Percentiles rank a stretch among this genome's conserved stretches.
phyloP scores from a whole-genome alignment of 371 early-diverging fungal genomes.

The Mortierella sp. region DNA sequence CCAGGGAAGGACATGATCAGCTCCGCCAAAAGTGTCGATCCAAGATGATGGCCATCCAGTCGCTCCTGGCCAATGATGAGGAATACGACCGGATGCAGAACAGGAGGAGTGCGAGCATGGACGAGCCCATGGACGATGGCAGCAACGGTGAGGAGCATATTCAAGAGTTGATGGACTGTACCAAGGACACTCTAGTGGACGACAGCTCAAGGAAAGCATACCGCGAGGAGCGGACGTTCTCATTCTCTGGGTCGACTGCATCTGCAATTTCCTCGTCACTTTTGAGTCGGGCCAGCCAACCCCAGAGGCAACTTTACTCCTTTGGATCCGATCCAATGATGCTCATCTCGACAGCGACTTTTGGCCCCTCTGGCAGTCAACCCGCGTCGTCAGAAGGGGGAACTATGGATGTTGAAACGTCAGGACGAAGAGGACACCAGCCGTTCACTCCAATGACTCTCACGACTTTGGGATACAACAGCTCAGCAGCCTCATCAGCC shows the following conservation, averaged over 20 bases:
- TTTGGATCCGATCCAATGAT: constrained; percentile 25
- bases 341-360: constrained; percentile 17
- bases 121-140: background rate
- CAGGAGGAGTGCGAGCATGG: constrained; percentile 1
- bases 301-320: background rate
- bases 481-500: background rate
- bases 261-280: background rate
- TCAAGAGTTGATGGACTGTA: background rate
- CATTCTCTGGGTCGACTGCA: background rate
- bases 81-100: constrained; percentile 36
- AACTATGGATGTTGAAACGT: background rate
- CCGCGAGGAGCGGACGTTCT: background rate
- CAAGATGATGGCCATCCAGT: constrained; percentile 56
- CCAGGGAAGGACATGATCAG: constrained; percentile 39
- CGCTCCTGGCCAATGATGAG: constrained; percentile 48
- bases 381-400: background rate
- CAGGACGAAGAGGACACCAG: background rate
- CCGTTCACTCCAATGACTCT: constrained; percentile 35
- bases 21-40: constrained; percentile 53
- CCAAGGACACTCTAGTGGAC: background rate
- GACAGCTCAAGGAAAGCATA: background rate
- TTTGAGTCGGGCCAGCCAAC: background rate
- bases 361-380: background rate
- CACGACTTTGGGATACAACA: constrained; percentile 26
- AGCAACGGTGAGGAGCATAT: background rate